Percentiles rank a stretch among this genome's conserved stretches.
phyloP scores from a whole-genome alignment of 2,329 filamentous ascomycete genomes.

The Hypoxylon sp. region DNA sequence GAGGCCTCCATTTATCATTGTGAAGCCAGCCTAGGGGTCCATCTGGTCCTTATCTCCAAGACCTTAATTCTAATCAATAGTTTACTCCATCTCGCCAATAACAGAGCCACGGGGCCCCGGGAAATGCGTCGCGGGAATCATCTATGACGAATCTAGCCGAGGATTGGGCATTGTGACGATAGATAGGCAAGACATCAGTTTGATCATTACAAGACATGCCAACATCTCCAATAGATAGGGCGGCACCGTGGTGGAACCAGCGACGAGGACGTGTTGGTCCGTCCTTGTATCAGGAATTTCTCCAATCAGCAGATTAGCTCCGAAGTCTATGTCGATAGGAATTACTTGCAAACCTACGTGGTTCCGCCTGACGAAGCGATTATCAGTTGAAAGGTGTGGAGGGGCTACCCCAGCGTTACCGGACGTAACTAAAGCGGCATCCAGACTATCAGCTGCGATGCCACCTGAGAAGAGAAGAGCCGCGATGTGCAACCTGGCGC shows the following conservation, averaged over 20 bases:
- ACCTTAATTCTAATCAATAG: constrained; percentile 28
- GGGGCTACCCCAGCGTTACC: constrained; percentile 51
- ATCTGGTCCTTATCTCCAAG: constrained; percentile 43
- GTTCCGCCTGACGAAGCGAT: constrained; percentile 38
- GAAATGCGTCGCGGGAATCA: constrained; percentile 31
- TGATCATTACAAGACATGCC: constrained; percentile 35
- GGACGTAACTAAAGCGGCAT: constrained; percentile 52
- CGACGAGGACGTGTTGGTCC: constrained; percentile 41
- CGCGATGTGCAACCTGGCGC: constrained; percentile 40
- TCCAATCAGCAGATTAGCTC: constrained; percentile 38
- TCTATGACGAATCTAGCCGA: constrained; percentile 41
- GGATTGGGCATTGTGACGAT: constrained; percentile 43
- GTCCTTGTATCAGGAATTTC: constrained; percentile 27
- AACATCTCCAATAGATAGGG: constrained; percentile 44
- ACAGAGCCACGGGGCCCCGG: constrained; percentile 31
- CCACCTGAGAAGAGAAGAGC: constrained; percentile 43
- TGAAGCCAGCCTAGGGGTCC: constrained; percentile 27
- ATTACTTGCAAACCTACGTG: constrained; percentile 39
- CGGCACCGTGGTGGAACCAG: constrained; percentile 42
- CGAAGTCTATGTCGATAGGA: constrained; percentile 43
- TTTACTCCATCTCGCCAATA: constrained; percentile 38
- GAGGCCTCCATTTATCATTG: constrained; percentile 43
- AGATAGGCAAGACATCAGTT: constrained; percentile 43
- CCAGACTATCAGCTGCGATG: constrained; percentile 46
- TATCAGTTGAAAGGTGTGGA: constrained; percentile 50